Conservation (phyloP, 495 filamentous ascomycete species). For the Trichoderma virens region DNA sequence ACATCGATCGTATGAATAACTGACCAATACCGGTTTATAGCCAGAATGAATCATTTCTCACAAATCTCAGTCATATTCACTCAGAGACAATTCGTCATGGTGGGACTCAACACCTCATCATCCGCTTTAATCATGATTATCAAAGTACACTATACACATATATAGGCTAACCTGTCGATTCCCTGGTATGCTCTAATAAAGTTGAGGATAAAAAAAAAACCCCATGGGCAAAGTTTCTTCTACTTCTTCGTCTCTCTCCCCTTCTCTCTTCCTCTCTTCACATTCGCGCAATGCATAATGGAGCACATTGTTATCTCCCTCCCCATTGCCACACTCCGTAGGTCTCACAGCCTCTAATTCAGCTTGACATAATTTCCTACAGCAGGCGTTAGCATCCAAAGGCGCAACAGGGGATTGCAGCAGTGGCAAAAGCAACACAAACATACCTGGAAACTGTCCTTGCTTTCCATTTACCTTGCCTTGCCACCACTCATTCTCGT, state of each 20-base stretch:
- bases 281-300: too few relatives aligned
- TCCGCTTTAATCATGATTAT: conserved; percentile 4
- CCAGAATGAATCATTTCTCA: too few relatives aligned
- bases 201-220: background rate
- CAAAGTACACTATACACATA: background rate
- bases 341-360: too few relatives aligned
- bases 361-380: conserved; percentile 40
- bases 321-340: too few relatives aligned
- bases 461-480: conserved; percentile 67
- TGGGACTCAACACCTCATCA: too few relatives aligned
- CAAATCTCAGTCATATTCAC: too few relatives aligned
- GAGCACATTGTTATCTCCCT: too few relatives aligned
- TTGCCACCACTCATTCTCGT: conserved; percentile 96
- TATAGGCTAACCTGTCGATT: background rate
- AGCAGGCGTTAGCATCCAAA: conserved; percentile 14
- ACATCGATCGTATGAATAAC: too few relatives aligned
- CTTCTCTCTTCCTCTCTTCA: background rate
- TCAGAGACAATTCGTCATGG: too few relatives aligned
- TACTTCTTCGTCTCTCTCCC: background rate
- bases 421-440: background rate
- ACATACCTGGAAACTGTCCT: conserved; percentile 92
- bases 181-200: conserved; percentile 3
- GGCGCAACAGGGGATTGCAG: background rate
- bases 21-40: too few relatives aligned
- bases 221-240: background rate